Percentiles rank a stretch among this genome's conserved stretches.
Evolutionary conservation across 2,329 filamentous ascomycete genomes (phyloP).

Genomic region (Epichloe sylvatica): DNA sequence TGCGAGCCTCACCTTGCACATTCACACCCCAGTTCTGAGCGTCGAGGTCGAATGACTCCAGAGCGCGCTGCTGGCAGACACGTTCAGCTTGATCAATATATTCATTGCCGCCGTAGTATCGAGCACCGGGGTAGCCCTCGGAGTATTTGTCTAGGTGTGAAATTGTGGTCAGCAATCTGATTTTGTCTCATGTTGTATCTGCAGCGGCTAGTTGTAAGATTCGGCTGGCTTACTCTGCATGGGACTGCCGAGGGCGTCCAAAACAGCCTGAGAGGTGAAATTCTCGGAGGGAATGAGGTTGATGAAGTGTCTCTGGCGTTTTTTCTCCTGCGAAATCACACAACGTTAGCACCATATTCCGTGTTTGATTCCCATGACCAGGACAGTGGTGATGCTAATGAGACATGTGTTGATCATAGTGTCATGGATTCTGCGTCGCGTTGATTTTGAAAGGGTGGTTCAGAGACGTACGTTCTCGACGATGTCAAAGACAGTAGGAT

Average conservation of each 20-base stretch:
- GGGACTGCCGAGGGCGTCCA: slow-evolving; percentile 81
- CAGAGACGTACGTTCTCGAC: slow-evolving; percentile 59
- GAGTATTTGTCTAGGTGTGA: slow-evolving; percentile 72
- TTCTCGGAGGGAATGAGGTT: slow-evolving; percentile 94
- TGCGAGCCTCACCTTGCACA: slow-evolving; percentile 55
- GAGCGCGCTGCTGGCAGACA: slow-evolving; percentile 77
- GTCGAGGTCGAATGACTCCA: slow-evolving; percentile 75
- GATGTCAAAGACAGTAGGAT: slow-evolving; percentile 77
- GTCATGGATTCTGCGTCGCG: neutral
- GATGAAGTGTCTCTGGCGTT: slow-evolving; percentile 93
- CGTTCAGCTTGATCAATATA: slow-evolving; percentile 86
- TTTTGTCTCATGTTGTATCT: neutral
- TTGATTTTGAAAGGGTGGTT: neutral
- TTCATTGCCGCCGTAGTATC: slow-evolving; percentile 95
- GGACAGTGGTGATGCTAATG: neutral
- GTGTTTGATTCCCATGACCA: neutral
- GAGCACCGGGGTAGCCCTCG: slow-evolving; percentile 88
- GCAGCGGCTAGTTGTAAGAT: slow-evolving; percentile 1
- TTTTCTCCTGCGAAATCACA: slow-evolving; percentile 60
- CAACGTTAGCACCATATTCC: neutral
- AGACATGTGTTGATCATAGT: neutral
- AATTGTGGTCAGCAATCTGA: neutral
- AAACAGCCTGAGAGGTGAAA: slow-evolving; percentile 83
- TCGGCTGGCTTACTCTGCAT: slow-evolving; percentile 62
- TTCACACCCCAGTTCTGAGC: slow-evolving; percentile 91